Evolutionary conservation across 2,329 filamentous ascomycete species (phyloP).

Genomic region (Fusarium zealandicum): DNA sequence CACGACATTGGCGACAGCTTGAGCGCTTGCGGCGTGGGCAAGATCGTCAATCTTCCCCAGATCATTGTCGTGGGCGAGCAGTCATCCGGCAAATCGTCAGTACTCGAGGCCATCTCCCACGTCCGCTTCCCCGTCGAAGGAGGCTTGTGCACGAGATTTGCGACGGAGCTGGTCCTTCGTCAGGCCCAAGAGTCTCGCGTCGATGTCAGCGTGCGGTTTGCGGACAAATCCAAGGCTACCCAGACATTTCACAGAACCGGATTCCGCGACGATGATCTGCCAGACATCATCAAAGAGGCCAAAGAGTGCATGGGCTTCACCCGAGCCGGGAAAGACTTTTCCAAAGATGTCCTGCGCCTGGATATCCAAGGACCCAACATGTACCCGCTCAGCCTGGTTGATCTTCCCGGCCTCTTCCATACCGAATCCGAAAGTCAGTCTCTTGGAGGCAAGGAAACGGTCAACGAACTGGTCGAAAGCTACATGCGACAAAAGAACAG

Average conservation of each 20-base stretch:
- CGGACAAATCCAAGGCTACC: slow-evolving; percentile 31
- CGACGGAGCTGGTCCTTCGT: slow-evolving; percentile 65
- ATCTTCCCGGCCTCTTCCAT: slow-evolving; percentile 58
- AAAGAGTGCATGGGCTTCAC: slow-evolving; percentile 57
- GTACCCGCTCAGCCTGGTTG: slow-evolving; percentile 60
- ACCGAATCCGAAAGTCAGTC: slow-evolving; percentile 45
- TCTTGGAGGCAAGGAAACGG: slow-evolving; percentile 40
- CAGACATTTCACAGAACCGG: slow-evolving; percentile 43
- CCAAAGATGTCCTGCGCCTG: slow-evolving; percentile 55
- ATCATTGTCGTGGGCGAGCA: slow-evolving; percentile 68
- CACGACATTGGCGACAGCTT: slow-evolving; percentile 62
- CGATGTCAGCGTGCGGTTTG: slow-evolving; percentile 53
- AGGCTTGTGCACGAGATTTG: slow-evolving; percentile 65
- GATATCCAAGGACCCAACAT: slow-evolving; percentile 54
- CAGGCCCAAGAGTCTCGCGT: slow-evolving; percentile 47
- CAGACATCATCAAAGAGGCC: slow-evolving; percentile 59
- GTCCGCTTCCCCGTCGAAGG: slow-evolving; percentile 66
- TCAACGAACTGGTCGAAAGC: slow-evolving; percentile 50
- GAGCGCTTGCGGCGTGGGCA: slow-evolving; percentile 56
- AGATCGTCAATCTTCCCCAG: slow-evolving; percentile 58
- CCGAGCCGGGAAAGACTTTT: slow-evolving; percentile 46
- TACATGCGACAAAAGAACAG: slow-evolving; percentile 67
- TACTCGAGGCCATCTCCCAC: slow-evolving; percentile 68
- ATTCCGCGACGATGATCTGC: slow-evolving; percentile 52
- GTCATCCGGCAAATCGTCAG: slow-evolving; percentile 69